Evolutionary conservation across 345 rosid species (phyloP).

Genomic region (Citrus sinensis): DVS_A1.0 CM039169.1:32103001-32103500

Average conservation of each 20-base stretch:
- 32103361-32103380: not conserved
- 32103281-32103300: not conserved
- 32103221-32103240: too few relatives aligned
- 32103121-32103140: not conserved
- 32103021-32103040: not conserved
- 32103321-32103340: not conserved
- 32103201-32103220: too few relatives aligned
- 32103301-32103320: not conserved
- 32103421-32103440: not conserved
- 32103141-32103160: not conserved
- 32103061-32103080: not conserved
- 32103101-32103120: not conserved
- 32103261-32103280: not conserved
- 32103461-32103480: not conserved
- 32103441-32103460: not conserved
- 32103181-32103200: not conserved
- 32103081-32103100: not conserved
- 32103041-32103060: not conserved
- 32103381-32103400: not conserved
- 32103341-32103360: not conserved
- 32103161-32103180: not conserved
- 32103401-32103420: not conserved
- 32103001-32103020: not conserved
- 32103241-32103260: not conserved
- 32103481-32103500: not conserved